Conservation (phyloP, 768 basidiomycete genomes). For the Mycena indigotica region DNA sequence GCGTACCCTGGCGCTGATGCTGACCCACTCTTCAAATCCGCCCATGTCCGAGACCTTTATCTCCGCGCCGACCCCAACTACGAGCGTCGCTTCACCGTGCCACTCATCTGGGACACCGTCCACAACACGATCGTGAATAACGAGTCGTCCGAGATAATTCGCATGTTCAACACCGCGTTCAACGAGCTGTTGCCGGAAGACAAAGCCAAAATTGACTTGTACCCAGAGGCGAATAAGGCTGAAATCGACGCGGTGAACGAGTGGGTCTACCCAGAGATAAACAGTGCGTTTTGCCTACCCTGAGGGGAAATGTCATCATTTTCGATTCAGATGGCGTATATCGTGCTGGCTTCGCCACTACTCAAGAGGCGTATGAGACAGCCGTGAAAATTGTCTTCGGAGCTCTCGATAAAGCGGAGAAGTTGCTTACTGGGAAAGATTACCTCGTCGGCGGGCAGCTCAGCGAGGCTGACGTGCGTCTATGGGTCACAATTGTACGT, state of each 20-base stretch:
- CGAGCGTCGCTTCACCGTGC: conserved; percentile 81
- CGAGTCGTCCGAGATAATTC: conserved; percentile 93
- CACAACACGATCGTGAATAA: conserved; percentile 89
- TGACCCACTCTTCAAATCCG: conserved; percentile 70
- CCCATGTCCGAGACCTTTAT: conserved; percentile 86
- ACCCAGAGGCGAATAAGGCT: conserved; percentile 41
- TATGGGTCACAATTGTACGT: conserved; percentile 91
- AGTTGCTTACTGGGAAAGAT: conserved; percentile 72
- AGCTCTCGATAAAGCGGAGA: conserved; percentile 80
- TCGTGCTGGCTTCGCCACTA: conserved; percentile 83
- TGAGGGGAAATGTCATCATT: background rate
- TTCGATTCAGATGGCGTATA: conserved; percentile 74
- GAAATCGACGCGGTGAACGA: conserved; percentile 86
- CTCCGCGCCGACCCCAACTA: conserved; percentile 74
- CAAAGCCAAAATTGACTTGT: conserved; percentile 41
- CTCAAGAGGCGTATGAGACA: conserved; percentile 77
- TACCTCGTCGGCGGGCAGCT: conserved; percentile 83
- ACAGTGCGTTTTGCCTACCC: conserved; percentile 54
- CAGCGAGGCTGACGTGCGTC: conserved; percentile 83
- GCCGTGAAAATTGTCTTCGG: conserved; percentile 76
- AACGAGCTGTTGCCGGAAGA: conserved; percentile 68
- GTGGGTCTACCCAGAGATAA: conserved; percentile 85
- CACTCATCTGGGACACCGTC: conserved; percentile 89
- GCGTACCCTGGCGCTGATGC: conserved; percentile 70
- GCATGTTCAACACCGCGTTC: conserved; percentile 88